Evolutionary conservation across 306 rosid genomes (phyloP).

Genomic region (Castanea sativa): DNA sequence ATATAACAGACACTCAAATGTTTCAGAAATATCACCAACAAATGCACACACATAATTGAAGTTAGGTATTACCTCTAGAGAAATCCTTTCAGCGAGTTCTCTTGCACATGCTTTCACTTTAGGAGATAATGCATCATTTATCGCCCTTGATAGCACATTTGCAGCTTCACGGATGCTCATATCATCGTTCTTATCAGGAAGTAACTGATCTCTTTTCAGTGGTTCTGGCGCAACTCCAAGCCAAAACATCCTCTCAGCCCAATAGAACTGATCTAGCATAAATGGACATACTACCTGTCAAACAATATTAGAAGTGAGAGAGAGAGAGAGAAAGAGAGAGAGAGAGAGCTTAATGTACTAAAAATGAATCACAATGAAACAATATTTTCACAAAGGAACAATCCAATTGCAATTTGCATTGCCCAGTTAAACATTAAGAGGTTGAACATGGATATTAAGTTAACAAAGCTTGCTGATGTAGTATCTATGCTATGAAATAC

Average conservation of each 20-base stretch:
- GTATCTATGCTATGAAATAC: not conserved
- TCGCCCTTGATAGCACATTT: slow-evolving; percentile 42
- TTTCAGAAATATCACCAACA: not conserved
- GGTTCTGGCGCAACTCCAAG: slow-evolving; percentile 87
- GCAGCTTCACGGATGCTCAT: slow-evolving; percentile 52
- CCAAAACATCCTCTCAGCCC: slow-evolving; percentile 93
- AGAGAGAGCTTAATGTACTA: not conserved
- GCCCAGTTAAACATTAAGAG: slow-evolving; percentile 11
- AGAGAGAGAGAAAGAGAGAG: not conserved
- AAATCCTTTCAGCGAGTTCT: slow-evolving; percentile 54
- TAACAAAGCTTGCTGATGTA: not conserved
- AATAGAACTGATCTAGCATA: slow-evolving; percentile 76
- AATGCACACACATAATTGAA: slow-evolving; percentile 8
- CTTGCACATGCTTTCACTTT: slow-evolving; percentile 51
- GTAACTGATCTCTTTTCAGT: slow-evolving; percentile 49
- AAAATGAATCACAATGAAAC: not conserved
- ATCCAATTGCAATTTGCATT: not conserved
- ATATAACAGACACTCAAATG: not conserved
- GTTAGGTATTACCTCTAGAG: slow-evolving; percentile 51
- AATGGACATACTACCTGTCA: slow-evolving; percentile 80
- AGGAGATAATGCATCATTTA: slow-evolving; percentile 55
- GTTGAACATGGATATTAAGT: not conserved
- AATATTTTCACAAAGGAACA: not conserved
- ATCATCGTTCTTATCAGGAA: slow-evolving; percentile 51
- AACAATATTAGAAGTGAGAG: not conserved